Conservation (phyloP, 257 asterid species). For the Vinca minor region DNA sequence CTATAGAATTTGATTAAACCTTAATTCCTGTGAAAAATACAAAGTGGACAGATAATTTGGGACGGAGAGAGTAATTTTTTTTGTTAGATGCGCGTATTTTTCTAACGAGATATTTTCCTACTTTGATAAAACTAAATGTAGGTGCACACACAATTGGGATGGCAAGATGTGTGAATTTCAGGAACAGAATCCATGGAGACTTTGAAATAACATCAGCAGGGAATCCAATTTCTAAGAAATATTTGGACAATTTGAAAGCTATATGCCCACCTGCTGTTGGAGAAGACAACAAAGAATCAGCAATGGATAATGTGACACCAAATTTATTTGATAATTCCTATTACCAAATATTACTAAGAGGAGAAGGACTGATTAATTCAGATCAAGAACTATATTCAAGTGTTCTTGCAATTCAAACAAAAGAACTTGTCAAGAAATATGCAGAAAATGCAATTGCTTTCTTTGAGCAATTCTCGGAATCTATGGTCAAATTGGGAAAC, state of each 20-base stretch:
- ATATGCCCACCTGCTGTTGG: constrained; percentile 45
- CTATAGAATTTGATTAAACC: too few relatives aligned
- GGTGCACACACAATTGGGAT: constrained; percentile 94
- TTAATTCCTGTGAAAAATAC: too few relatives aligned
- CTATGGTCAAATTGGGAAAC: constrained; percentile 86
- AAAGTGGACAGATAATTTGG: too few relatives aligned
- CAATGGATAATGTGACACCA: constrained; percentile 67
- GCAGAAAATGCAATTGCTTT: constrained; percentile 58
- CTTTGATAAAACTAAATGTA: constrained; percentile 15
- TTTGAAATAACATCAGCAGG: constrained; percentile 31
- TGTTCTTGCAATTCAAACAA: constrained; percentile 48
- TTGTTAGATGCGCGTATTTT: too few relatives aligned
- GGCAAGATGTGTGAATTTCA: constrained; percentile 77
- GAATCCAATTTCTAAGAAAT: constrained; percentile 35
- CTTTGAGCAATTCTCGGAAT: constrained; percentile 73
- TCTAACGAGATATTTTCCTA: too few relatives aligned
- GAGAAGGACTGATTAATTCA: constrained; percentile 65
- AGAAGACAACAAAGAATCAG: constrained; percentile 57
- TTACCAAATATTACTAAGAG: constrained; percentile 47
- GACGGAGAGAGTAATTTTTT: too few relatives aligned
- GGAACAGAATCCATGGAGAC: constrained; percentile 73
- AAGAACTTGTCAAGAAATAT: constrained; percentile 49
- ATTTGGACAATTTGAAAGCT: constrained; percentile 47
- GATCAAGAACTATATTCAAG: constrained; percentile 81
- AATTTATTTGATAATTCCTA: constrained; percentile 67